Percentiles rank a stretch among this genome's conserved stretches.
These are phyloP conservation scores for Talaromyces rugulosus DNA, from an alignment of 2,329 filamentous ascomycete genomes.

Conservation along the genomic window DNA sequence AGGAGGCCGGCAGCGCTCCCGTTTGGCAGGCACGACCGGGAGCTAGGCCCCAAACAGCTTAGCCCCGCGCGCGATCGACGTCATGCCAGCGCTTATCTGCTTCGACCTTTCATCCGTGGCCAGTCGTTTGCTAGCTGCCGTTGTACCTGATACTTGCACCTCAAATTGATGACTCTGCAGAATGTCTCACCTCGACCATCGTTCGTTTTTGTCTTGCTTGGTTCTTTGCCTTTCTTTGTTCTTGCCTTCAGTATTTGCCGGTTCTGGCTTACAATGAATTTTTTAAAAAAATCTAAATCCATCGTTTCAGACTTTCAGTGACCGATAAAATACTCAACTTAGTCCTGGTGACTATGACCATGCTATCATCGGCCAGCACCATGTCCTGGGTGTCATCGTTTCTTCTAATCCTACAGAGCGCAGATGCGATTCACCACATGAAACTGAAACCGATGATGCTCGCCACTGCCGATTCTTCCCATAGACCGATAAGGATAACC, in stretches of 20 bases:
- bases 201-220: background rate
- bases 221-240: background rate
- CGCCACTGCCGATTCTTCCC: conserved; percentile 28
- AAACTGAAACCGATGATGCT: conserved; percentile 17
- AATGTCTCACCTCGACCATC: background rate
- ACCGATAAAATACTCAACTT: background rate
- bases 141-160: background rate
- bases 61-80: background rate
- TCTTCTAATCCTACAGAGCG: background rate
- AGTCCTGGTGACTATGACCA: background rate
- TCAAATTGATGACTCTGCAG: background rate
- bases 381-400: background rate
- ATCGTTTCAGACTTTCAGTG: background rate
- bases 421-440: conserved; percentile 22
- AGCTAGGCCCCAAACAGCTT: background rate
- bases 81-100: background rate
- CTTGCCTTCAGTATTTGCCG: background rate
- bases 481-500: conserved; percentile 61
- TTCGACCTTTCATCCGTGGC: background rate
- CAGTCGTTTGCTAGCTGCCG: background rate
- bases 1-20: background rate
- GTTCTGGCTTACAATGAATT: background rate
- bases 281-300: too few species aligned
- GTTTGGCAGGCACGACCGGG: conserved; percentile 1
- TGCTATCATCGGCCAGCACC: background rate